Evolutionary conservation across 306 rosid species (phyloP), one percentile per base, ranked within the genome.

Genomic region (Ziziphus jujuba): DNA sequence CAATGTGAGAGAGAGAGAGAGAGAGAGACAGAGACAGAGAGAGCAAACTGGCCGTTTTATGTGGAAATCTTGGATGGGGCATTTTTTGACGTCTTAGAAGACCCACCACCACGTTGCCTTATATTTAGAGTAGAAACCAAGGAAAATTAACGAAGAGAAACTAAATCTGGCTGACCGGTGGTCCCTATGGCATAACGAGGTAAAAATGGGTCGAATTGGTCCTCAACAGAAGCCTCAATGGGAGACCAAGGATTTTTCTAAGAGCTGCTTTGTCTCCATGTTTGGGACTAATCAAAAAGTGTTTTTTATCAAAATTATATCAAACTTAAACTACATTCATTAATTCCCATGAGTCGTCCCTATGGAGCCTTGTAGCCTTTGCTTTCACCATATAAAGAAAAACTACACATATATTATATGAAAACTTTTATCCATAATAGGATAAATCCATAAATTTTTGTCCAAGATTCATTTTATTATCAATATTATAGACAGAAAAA

Each of bases 211-310:
- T 62, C 81, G 67, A 54, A 2, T 44, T 19, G 55, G 63, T 51
- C 69, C 72, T 55, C 65, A 35, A n/a, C 61, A 56, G 52, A 12
- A 63, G 61, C 81, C 75, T 76, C 51, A 31, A 40, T 72, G 72
- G 79, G 75, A 79, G 82, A 83, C 84, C 82, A 79, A 6, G 19
- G 10, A 66, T 36, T 66, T 69, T 56, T 73, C 31, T 23, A 75
- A 52, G 56, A 57, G 33, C 69, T 55, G 67, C 73, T 70, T 70
- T 83, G 87, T 83, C 87, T 65, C 82, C 68, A 54, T 61, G 53
- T 64, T 73, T 63, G 50, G 59, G 64, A 65, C 43, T 22, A 47
- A 55, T 35, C 73, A 34, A 57, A 59, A 67, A 23, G 70, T 31
- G 54, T 69, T 35, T 34, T 47, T 64, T 53, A 9, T 8, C 10